Conservation (phyloP, 1,139 yeast species). For the Zygosaccharomyces pseudobailii region DNA sequence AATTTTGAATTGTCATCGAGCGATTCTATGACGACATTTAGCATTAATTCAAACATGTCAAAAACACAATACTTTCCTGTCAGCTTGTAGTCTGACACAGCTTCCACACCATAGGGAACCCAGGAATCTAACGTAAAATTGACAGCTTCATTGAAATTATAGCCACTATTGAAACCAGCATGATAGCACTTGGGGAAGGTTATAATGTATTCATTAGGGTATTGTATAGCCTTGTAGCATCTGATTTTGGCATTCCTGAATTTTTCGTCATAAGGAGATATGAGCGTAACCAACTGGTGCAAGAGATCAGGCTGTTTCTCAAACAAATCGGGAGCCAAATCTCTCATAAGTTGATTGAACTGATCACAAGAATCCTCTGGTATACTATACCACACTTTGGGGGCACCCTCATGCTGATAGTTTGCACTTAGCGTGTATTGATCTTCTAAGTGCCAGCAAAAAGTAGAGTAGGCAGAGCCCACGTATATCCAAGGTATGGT, state of each 20-base stretch:
- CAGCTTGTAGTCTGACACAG: constrained; percentile 51
- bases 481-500: constrained; percentile 78
- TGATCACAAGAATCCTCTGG: constrained; percentile 51
- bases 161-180: constrained; percentile 76
- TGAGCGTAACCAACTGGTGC: constrained; percentile 78
- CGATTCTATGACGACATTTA: constrained; percentile 22
- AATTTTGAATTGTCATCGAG: constrained; percentile 6
- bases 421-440: constrained; percentile 75
- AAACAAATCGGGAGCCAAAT: constrained; percentile 75
- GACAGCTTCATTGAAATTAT: constrained; percentile 75
- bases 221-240: constrained; percentile 70
- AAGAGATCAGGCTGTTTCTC: constrained; percentile 81
- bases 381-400: constrained; percentile 76
- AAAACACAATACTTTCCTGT: constrained; percentile 36
- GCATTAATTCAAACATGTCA: constrained; percentile 37
- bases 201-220: constrained; percentile 71
- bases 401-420: constrained; percentile 69
- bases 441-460: constrained; percentile 85
- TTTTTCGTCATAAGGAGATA: constrained; percentile 53
- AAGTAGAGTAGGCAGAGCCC: constrained; percentile 69
- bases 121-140: constrained; percentile 69
- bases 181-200: constrained; percentile 78
- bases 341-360: constrained; percentile 52
- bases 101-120: constrained; percentile 58
- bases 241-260: constrained; percentile 50